Base-by-base conservation (phyloP, 2,329 filamentous ascomycete species). In the Epichloe elymi region DNA sequence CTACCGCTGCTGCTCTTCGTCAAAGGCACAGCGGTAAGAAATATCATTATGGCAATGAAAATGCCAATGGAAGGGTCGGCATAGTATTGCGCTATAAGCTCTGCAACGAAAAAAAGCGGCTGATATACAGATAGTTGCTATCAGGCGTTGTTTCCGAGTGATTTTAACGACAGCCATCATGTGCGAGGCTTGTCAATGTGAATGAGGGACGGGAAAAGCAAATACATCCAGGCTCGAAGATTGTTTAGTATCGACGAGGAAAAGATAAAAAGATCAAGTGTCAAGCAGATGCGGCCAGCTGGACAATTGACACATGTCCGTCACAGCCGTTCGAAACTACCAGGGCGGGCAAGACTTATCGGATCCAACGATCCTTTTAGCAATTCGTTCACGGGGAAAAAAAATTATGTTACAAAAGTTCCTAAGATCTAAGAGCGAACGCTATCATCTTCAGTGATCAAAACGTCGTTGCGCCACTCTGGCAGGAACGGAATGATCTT, bases 21-120 rank as follows among this genome's bases (percentile, higher is more conserved):
- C 53, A 88, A 69, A 0, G 83, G 82, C 12, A 83, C 57, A 0
- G 82, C 75, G 0, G 83, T 80, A 0, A 78, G 51, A 3, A 88
- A 68, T 40, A 89, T 87, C 75, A 88, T 83, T n/a, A 87, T 53
- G 2, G 82, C 76, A 58, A 89, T 90, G 48, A 74, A 81, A 62
- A 86, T 72, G 52, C 82, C 79, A 36, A 83, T 75, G 3, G 74
- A 82, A 0, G 86, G 85, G 60, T 90, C 86, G 5, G 82, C 83
- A 57, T 88, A 89, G 68, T 76, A 86, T 36, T 82, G 73, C 3
- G 65, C 70, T 30, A 65, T 60, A 5, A 80, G 66, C 56, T 80
- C 76, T 8, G 71, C 70, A 15, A 75, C 51, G n/a, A 52, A 79
- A 79, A 79, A 55, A 79, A 79, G 62, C 59, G 39, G 72, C 69